Conservation (phyloP, 495 filamentous ascomycete genomes). For the Aspergillus sclerotioniger region DNA sequence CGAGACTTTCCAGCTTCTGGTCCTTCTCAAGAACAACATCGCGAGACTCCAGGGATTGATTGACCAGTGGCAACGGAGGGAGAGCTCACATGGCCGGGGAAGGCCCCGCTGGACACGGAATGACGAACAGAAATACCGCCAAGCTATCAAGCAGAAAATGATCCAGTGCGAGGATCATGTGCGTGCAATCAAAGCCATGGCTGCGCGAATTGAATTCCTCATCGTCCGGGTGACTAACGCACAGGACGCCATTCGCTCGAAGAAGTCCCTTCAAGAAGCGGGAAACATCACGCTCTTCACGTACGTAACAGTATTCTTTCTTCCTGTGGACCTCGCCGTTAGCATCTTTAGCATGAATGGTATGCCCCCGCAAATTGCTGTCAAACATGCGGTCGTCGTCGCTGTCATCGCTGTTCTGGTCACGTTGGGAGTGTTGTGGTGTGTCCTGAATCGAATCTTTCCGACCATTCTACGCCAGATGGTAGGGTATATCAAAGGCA, state of each 20-base stretch:
- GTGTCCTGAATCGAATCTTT: too few relatives aligned
- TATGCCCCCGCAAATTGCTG: neutral
- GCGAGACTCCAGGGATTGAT: conserved; percentile 14
- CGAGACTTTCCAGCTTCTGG: conserved; percentile 14
- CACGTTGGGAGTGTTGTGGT: too few relatives aligned
- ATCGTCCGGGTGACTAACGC: conserved; percentile 17
- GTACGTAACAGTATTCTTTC: conserved; percentile 22
- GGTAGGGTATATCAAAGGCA: too few relatives aligned
- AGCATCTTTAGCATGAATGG: conserved; percentile 19
- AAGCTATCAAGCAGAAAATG: conserved; percentile 13
- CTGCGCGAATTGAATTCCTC: conserved; percentile 15
- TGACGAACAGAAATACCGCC: conserved; percentile 22
- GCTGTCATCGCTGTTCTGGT: neutral
- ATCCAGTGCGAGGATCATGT: conserved; percentile 13
- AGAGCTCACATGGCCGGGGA: conserved; percentile 18
- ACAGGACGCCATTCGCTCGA: conserved; percentile 17
- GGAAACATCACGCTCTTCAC: conserved; percentile 21
- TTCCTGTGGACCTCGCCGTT: conserved; percentile 17
- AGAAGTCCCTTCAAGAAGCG: conserved; percentile 15
- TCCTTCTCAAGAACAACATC: conserved; percentile 17
- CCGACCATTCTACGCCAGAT: too few relatives aligned
- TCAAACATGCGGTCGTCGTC: conserved; percentile 6
- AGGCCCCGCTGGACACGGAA: conserved; percentile 17
- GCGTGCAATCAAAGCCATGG: conserved; percentile 12
- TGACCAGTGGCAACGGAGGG: conserved; percentile 15